Evolutionary conservation across 305 asterid species (phyloP).

Genomic region (Fraxinus sp.): DNA sequence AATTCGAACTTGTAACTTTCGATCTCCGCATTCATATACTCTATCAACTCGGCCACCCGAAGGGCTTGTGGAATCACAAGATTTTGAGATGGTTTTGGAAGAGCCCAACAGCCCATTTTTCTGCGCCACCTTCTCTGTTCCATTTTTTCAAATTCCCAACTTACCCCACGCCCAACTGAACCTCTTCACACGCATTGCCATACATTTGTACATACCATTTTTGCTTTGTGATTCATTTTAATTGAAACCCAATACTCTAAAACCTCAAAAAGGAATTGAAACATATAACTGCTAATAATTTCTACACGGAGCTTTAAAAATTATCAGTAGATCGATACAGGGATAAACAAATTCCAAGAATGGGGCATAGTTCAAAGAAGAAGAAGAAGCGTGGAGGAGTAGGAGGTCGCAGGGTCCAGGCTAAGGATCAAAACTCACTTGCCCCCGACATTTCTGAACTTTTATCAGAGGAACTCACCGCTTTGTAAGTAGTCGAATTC

Average conservation of each 20-base stretch:
- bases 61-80: too few species aligned
- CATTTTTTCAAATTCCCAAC: background rate
- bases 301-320: background rate
- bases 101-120: background rate
- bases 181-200: background rate
- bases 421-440: conserved; percentile 64
- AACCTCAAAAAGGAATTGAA: background rate
- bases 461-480: conserved; percentile 79
- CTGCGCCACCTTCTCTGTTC: background rate
- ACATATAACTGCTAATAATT: background rate
- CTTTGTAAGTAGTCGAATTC: conserved; percentile 48
- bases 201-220: background rate
- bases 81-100: background rate
- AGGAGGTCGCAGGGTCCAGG: conserved; percentile 55
- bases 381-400: conserved; percentile 59
- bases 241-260: background rate
- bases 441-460: conserved; percentile 54
- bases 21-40: too few species aligned
- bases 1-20: too few species aligned
- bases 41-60: too few species aligned
- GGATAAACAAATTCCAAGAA: conserved; percentile 8
- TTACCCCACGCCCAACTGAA: background rate
- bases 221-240: background rate
- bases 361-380: conserved; percentile 85
- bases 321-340: background rate